Conservation (phyloP, 331 rosid species). For the Pyracantha coccinea region DNA sequence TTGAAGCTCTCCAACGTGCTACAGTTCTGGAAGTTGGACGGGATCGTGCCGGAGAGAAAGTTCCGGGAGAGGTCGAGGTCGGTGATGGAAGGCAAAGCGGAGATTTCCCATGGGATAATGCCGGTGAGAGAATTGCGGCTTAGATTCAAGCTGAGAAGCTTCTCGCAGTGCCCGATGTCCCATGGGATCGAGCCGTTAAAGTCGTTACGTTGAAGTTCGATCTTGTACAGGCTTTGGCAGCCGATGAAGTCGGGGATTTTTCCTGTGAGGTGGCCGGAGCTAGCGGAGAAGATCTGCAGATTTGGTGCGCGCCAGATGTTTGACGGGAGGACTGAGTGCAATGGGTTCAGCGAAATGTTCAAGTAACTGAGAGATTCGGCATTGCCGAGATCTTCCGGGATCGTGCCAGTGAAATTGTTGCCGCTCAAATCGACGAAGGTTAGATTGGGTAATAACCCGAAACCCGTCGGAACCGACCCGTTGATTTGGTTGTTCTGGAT, state of each 20-base stretch:
- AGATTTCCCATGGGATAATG: conserved; percentile 85
- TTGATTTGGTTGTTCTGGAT: conserved; percentile 60
- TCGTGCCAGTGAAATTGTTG: conserved; percentile 55
- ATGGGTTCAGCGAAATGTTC: conserved; percentile 62
- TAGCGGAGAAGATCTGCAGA: conserved; percentile 72
- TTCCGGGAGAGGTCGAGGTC: conserved; percentile 76
- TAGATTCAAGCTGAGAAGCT: conserved; percentile 46
- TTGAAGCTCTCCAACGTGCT: conserved; percentile 66
- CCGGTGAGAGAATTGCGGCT: conserved; percentile 68
- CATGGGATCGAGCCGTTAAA: conserved; percentile 63
- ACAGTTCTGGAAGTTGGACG: conserved; percentile 70
- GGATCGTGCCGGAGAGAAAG: conserved; percentile 78
- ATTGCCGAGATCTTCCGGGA: conserved; percentile 60
- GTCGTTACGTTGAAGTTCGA: conserved; percentile 61
- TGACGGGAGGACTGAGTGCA: conserved; percentile 35
- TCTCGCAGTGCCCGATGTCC: conserved; percentile 76
- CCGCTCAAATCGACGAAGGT: conserved; percentile 63
- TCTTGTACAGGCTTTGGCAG: conserved; percentile 46
- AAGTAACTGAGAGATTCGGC: conserved; percentile 39
- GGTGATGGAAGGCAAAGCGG: conserved; percentile 68
- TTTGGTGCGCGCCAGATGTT: conserved; percentile 59
- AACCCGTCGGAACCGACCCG: conserved; percentile 58
- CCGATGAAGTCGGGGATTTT: conserved; percentile 71
- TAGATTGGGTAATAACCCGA: conserved; percentile 49
- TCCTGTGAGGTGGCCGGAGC: conserved; percentile 39